A percentile compares a stretch with the other conserved stretches of the same genome.
Evolutionary conservation across 2,329 filamentous ascomycete species (phyloP).

Genomic region (Colletotrichum sp.): DNA sequence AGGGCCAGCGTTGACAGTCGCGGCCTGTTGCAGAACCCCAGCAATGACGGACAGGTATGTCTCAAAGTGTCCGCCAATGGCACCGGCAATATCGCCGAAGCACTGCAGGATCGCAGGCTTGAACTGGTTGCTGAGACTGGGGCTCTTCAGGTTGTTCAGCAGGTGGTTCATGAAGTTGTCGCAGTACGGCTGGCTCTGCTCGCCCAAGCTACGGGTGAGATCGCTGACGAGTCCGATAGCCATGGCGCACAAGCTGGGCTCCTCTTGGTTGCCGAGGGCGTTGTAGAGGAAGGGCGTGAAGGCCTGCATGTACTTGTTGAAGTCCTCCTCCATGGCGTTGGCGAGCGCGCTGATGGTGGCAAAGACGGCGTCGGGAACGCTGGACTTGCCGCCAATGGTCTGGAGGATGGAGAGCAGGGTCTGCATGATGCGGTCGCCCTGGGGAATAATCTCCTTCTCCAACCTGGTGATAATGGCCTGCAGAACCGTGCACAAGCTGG

Average conservation of each 20-base stretch:
- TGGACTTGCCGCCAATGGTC: conserved; percentile 83
- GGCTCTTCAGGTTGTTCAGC: conserved; percentile 88
- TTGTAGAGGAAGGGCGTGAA: conserved; percentile 94
- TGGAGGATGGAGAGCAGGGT: conserved; percentile 81
- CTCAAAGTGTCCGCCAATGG: conserved; percentile 91
- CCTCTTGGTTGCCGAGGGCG: conserved; percentile 93
- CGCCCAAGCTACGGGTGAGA: conserved; percentile 88
- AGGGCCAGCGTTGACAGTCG: conserved; percentile 76
- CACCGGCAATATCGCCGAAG: conserved; percentile 96
- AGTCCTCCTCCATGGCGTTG: conserved; percentile 89
- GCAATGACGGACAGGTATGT: conserved; percentile 92
- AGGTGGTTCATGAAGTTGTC: conserved; percentile 99
- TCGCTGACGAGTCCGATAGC: conserved; percentile 97
- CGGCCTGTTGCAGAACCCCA: conserved; percentile 91
- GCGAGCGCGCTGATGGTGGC: conserved; percentile 91
- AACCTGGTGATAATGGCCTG: conserved; percentile 90
- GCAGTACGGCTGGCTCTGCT: conserved; percentile 92
- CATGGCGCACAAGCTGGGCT: conserved; percentile 92
- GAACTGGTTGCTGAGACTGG: conserved; percentile 90
- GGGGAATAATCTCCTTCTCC: conserved; percentile 88
- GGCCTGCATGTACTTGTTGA: conserved; percentile 96
- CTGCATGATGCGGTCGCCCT: conserved; percentile 94
- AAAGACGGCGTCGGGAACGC: conserved; percentile 92
- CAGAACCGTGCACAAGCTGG: conserved; percentile 88
- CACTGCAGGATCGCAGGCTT: conserved; percentile 98